Evolutionary conservation across 495 filamentous ascomycete genomes (phyloP).

Genomic region (Hypoxylon perforatum): DNA sequence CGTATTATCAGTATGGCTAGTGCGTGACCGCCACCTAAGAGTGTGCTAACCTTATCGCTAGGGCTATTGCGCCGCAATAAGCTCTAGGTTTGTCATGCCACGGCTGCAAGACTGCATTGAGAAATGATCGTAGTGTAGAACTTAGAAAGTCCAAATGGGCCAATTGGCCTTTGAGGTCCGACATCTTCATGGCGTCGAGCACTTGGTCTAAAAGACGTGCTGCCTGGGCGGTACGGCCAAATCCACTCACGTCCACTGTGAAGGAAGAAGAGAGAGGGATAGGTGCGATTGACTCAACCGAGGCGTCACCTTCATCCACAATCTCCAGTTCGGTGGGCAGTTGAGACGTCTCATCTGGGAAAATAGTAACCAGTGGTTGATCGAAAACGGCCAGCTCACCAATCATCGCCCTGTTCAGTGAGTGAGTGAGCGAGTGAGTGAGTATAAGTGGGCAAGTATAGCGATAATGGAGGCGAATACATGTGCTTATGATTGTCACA

Average conservation of each 20-base stretch:
- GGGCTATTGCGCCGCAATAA: slow-evolving; percentile 45
- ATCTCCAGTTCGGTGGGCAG: slow-evolving; percentile 19
- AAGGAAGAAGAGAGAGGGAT: slow-evolving; percentile 21
- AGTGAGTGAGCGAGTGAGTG: too few relatives aligned
- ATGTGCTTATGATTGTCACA: too few relatives aligned
- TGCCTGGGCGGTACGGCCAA: slow-evolving; percentile 48
- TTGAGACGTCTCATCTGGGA: slow-evolving; percentile 9
- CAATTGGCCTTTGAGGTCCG: slow-evolving; percentile 32
- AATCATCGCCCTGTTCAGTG: slow-evolving; percentile 12
- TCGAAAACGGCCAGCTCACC: slow-evolving; percentile 22
- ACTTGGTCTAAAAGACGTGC: slow-evolving; percentile 46
- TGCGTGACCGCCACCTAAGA: background rate
- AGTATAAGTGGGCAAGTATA: too few relatives aligned
- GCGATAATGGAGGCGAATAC: too few relatives aligned
- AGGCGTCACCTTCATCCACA: too few relatives aligned
- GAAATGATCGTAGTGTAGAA: slow-evolving; percentile 9
- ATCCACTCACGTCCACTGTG: slow-evolving; percentile 38
- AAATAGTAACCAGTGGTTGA: slow-evolving; percentile 28
- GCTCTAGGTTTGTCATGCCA: slow-evolving; percentile 27
- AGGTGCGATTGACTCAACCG: slow-evolving; percentile 22
- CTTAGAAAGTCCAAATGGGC: background rate
- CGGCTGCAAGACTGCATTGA: slow-evolving; percentile 43
- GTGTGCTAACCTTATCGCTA: slow-evolving; percentile 44
- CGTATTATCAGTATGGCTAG: background rate
- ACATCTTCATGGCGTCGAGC: slow-evolving; percentile 16